Percentiles rank a stretch among this genome's conserved stretches.
phyloP scores from a whole-genome alignment of 306 rosid species.

The Vigna nakashimae region DNA sequence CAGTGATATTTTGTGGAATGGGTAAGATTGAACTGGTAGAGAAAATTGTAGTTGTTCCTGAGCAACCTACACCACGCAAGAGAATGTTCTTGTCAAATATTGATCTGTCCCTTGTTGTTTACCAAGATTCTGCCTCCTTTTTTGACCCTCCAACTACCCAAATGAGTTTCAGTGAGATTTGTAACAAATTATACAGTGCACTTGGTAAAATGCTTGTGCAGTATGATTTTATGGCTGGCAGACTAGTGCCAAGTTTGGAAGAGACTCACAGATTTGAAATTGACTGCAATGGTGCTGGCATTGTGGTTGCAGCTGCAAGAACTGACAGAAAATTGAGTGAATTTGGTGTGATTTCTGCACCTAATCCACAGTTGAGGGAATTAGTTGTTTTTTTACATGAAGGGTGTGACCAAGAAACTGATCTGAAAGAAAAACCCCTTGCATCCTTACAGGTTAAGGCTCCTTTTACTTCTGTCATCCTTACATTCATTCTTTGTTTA shows the following conservation, averaged over 20 bases:
- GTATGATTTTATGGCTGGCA: constrained; percentile 61
- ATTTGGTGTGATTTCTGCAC: constrained; percentile 48
- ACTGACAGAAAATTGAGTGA: constrained; percentile 51
- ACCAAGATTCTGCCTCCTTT: constrained; percentile 61
- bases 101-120: constrained; percentile 60
- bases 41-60: constrained; percentile 52
- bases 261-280: constrained; percentile 53
- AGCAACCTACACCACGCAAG: constrained; percentile 40
- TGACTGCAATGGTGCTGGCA: constrained; percentile 63
- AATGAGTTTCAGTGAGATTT: constrained; percentile 52
- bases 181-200: constrained; percentile 41
- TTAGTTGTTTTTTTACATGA: constrained; percentile 52
- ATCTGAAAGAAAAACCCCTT: constrained; percentile 50
- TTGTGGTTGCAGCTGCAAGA: constrained; percentile 53
- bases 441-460: constrained; percentile 53
- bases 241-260: constrained; percentile 47
- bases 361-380: constrained; percentile 49
- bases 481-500: not conserved
- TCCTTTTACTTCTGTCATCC: not conserved
- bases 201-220: constrained; percentile 49
- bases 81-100: constrained; percentile 64
- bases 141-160: constrained; percentile 54
- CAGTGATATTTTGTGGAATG: constrained; percentile 29
- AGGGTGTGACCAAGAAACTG: constrained; percentile 44
- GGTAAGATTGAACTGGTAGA: constrained; percentile 51